phyloP scores from a whole-genome alignment of 2,329 filamentous ascomycete species.

The Cadophora sp. region DNA sequence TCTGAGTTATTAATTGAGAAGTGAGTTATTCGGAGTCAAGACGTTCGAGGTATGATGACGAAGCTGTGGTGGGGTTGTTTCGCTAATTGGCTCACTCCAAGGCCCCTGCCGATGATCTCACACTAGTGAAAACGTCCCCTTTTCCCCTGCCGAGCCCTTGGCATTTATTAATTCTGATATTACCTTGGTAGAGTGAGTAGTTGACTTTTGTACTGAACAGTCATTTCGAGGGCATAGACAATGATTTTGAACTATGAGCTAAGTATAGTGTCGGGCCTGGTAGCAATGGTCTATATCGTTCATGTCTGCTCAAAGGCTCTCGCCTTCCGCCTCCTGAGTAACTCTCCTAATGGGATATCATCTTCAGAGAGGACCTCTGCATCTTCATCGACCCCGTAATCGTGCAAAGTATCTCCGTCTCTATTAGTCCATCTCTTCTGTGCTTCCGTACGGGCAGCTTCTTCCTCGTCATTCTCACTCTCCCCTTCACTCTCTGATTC shows the following conservation, averaged over 20 bases:
- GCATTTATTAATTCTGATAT: not conserved
- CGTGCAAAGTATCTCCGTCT: conserved; percentile 75
- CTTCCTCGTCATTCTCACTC: conserved; percentile 42
- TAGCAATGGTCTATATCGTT: not conserved
- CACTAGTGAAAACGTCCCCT: not conserved
- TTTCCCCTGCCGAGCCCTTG: conserved; percentile 15
- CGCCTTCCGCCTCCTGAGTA: conserved; percentile 63
- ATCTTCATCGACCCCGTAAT: conserved; percentile 83
- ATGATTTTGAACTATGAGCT: not conserved
- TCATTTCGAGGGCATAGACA: not conserved
- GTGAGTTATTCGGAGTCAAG: not conserved
- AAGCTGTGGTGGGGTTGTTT: conserved; percentile 10
- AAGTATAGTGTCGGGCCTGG: not conserved
- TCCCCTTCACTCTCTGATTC: conserved; percentile 43
- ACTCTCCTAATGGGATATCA: conserved; percentile 73
- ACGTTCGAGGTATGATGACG: conserved; percentile 4
- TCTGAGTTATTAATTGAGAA: not conserved
- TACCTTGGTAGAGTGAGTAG: not conserved
- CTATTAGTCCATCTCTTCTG: conserved; percentile 70
- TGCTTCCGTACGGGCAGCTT: conserved; percentile 53
- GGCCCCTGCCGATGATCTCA: not conserved
- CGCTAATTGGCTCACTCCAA: not conserved
- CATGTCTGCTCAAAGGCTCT: conserved; percentile 11
- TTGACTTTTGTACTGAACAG: not conserved
- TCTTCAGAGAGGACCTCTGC: conserved; percentile 65